Conservation (phyloP, 768 basidiomycete genomes). For the Lentinula aciculospora region DNA sequence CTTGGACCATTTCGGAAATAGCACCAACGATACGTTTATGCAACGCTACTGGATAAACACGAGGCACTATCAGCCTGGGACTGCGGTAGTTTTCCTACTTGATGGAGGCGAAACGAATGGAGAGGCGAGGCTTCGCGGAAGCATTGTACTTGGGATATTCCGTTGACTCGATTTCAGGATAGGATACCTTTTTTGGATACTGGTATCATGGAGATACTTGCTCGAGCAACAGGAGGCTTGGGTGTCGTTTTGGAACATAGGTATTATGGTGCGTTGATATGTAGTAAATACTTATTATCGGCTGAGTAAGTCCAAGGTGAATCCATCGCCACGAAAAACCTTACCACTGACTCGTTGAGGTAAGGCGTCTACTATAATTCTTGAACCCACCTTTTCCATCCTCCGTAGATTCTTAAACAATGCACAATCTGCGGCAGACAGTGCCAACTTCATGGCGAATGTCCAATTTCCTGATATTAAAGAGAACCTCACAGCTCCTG, state of each 20-base stretch:
- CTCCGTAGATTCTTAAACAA: conserved; percentile 76
- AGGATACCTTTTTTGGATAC: conserved; percentile 61
- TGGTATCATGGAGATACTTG: conserved; percentile 83
- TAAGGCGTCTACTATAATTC: conserved; percentile 19
- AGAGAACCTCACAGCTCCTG: conserved; percentile 65
- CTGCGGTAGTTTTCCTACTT: conserved; percentile 76
- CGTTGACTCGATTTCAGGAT: conserved; percentile 21
- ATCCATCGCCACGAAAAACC: conserved; percentile 70
- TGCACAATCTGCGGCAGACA: conserved; percentile 84
- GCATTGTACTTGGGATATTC: conserved; percentile 15
- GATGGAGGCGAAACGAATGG: conserved; percentile 95
- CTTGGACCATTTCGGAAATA: conserved; percentile 63
- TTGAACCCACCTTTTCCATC: conserved; percentile 6
- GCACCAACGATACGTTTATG: conserved; percentile 51
- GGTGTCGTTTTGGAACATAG: conserved; percentile 91
- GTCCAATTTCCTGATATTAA: conserved; percentile 69
- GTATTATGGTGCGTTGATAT: conserved; percentile 64
- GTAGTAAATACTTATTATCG: too few species aligned
- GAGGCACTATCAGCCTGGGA: conserved; percentile 66
- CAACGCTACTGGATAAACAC: conserved; percentile 94
- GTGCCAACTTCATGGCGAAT: conserved; percentile 84
- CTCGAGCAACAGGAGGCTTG: conserved; percentile 81
- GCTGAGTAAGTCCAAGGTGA: conserved; percentile 35
- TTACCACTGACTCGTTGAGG: conserved; percentile 82
- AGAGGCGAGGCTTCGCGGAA: conserved; percentile 45